These are phyloP conservation scores for Heterobasidion occidentale DNA, from an alignment of 1,284 basidiomycete species.

Conservation along the genomic window DNA sequence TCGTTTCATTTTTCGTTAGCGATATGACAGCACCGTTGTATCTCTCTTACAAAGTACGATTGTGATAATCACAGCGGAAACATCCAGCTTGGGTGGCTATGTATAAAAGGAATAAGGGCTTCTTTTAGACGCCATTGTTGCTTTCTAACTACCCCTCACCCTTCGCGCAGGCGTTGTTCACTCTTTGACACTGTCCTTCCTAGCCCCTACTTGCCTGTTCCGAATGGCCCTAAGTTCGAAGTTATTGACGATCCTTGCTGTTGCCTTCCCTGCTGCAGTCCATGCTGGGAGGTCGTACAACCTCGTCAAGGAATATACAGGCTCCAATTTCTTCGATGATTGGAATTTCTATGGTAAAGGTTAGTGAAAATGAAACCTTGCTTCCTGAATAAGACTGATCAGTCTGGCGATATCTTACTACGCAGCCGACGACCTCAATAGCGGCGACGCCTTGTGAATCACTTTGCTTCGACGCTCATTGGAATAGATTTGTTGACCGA, in stretches of 20 bases:
- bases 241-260: neutral
- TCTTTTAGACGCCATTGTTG: too few relatives aligned
- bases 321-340: slow-evolving; percentile 29
- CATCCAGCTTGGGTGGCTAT: too few relatives aligned
- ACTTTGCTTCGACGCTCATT: neutral
- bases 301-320: slow-evolving; percentile 27
- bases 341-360: slow-evolving; percentile 30
- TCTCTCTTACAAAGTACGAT: too few relatives aligned
- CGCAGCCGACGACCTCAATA: slow-evolving; percentile 64
- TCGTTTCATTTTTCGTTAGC: too few relatives aligned
- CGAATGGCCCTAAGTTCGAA: neutral
- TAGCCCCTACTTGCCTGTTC: neutral
- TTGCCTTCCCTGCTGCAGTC: slow-evolving; percentile 9
- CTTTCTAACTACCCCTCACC: neutral
- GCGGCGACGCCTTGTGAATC: slow-evolving; percentile 54
- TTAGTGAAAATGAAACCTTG: slow-evolving; percentile 11
- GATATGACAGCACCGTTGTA: too few relatives aligned
- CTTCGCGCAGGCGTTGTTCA: neutral
- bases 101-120: too few relatives aligned
- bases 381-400: neutral
- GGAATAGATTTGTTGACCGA: neutral
- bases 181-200: neutral
- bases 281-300: slow-evolving; percentile 18
- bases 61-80: too few relatives aligned
- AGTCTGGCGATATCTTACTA: neutral